These are phyloP conservation scores for Monosporascus sp. DNA, from an alignment of 2,329 filamentous ascomycete species.

Conservation along the genomic window DNA sequence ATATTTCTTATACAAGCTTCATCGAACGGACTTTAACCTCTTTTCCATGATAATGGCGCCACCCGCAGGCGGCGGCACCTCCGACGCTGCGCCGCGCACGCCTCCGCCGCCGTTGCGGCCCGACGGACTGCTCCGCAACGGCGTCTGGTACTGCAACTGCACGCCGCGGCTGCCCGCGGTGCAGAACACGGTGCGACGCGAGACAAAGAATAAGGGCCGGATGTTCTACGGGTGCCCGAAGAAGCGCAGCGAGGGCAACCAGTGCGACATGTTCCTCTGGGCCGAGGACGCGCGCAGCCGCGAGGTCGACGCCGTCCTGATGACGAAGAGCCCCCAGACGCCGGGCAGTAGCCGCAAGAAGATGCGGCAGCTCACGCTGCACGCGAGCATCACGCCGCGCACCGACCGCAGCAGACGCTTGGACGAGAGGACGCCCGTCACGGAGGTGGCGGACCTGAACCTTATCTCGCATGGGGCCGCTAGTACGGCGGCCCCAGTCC, in stretches of 20 bases:
- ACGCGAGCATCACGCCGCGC: conserved; percentile 20
- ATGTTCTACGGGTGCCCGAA: conserved; percentile 51
- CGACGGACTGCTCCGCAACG: conserved; percentile 25
- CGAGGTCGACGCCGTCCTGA: conserved; percentile 38
- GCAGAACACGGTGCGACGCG: conserved; percentile 44
- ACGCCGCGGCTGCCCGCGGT: conserved; percentile 42
- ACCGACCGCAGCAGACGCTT: conserved; percentile 11
- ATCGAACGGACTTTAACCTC: background rate
- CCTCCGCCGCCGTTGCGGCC: conserved; percentile 7
- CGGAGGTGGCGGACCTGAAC: conserved; percentile 10
- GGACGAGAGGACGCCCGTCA: conserved; percentile 11
- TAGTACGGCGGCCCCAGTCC: background rate
- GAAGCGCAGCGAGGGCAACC: conserved; percentile 29
- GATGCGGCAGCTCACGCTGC: conserved; percentile 22
- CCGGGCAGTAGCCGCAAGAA: conserved; percentile 6
- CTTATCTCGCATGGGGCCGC: background rate
- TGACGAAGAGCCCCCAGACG: conserved; percentile 15
- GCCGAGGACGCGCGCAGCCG: conserved; percentile 44
- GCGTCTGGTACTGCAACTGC: conserved; percentile 45
- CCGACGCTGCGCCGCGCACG: conserved; percentile 12
- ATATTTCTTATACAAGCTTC: too few relatives aligned
- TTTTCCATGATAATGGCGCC: conserved; percentile 7
- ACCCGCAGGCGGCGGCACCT: background rate
- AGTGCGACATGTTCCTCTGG: conserved; percentile 56
- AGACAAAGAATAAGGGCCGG: conserved; percentile 43